Evolutionary conservation across 2,329 filamentous ascomycete genomes (phyloP), one percentile per base, ranked within the genome.

Genomic region (Cercospora beticola): DNA sequence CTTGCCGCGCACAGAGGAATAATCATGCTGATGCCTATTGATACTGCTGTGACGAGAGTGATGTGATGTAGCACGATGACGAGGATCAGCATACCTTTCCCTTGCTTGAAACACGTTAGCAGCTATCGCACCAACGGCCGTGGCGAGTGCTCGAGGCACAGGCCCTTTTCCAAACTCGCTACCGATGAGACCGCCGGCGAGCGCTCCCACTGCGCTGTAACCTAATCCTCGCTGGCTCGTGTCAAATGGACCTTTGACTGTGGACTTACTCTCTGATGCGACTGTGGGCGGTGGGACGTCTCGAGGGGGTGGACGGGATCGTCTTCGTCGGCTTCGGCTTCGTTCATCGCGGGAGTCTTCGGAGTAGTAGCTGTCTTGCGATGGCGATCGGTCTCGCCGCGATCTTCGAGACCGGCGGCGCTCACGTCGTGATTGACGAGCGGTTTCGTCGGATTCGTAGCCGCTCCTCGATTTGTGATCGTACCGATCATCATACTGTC

Each of bases 21-120:
- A 23, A 63, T 63, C 28, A 31, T 52, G 14, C 21, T 36, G 28
- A 14, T 52, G 23, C 28, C 56, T 31, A 58, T 57, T 40, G 52
- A 43, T 65, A 36, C 49, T 31, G 26, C 26, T 63, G 23, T 31
- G n/a, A 40, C 36, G 23, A 36, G 21, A 52, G 16, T 64, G 62
- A 49, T 65, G 31, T 28, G 62, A 59, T 46, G 62, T 40, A 40
- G 62, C 62, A 65, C 62, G 49, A 43, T 43, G 36, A 56, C 49
- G 36, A 59, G 52, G 62, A 65, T 65, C 62, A 65, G 40, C 62
- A 65, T 65, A 76, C 74, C 74, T 74, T 70, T 76, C 71, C 65
- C 75, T 74, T 64, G 73, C 74, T 74, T 76, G 73, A 65, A 73
- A 74, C 46, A 70, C 70, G 64, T 77, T 76, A 73, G 75, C 77